Evolutionary conservation across 202 grass and related monocot genomes (phyloP).

Genomic region (Hordeum pubiflorum): DNA sequence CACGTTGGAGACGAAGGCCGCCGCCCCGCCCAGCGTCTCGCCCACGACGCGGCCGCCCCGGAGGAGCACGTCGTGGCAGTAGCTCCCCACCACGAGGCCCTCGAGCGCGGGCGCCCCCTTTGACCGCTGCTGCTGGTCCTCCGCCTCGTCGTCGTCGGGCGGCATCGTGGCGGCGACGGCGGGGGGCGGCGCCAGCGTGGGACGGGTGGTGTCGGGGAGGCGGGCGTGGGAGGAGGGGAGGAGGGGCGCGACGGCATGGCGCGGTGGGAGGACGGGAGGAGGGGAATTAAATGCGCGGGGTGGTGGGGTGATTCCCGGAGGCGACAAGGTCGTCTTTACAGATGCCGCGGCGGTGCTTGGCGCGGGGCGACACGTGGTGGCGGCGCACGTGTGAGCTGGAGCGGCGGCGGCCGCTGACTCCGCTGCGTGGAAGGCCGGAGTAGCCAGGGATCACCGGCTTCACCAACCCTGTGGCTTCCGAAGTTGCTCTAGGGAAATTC

Average conservation of each 20-base stretch:
- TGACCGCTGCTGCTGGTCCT: neutral
- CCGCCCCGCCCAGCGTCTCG: conserved; percentile 75
- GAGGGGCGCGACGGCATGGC: conserved; percentile 35
- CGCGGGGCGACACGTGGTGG: conserved; percentile 22
- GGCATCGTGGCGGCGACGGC: conserved; percentile 14
- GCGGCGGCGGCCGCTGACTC: conserved; percentile 30
- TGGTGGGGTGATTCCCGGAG: conserved; percentile 7
- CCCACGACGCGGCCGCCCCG: conserved; percentile 50
- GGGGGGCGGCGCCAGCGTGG: conserved; percentile 20
- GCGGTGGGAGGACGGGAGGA: conserved; percentile 3
- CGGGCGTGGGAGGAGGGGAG: neutral
- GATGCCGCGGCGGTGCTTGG: conserved; percentile 19
- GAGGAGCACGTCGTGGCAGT: conserved; percentile 95
- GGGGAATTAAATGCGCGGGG: conserved; percentile 46
- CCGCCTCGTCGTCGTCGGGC: neutral
- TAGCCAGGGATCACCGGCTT: no score
- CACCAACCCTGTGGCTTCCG: no score
- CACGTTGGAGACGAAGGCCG: conserved; percentile 81
- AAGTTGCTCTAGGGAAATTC: no score
- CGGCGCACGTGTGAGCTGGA: conserved; percentile 37
- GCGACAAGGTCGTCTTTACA: conserved; percentile 35
- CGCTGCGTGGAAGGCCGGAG: conserved; percentile 24
- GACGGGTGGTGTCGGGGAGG: neutral
- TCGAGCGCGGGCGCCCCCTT: neutral
- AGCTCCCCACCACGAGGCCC: conserved; percentile 78